phyloP scores from a whole-genome alignment of 371 early-diverging fungal genomes.

The Synchytrium microbalum region DNA sequence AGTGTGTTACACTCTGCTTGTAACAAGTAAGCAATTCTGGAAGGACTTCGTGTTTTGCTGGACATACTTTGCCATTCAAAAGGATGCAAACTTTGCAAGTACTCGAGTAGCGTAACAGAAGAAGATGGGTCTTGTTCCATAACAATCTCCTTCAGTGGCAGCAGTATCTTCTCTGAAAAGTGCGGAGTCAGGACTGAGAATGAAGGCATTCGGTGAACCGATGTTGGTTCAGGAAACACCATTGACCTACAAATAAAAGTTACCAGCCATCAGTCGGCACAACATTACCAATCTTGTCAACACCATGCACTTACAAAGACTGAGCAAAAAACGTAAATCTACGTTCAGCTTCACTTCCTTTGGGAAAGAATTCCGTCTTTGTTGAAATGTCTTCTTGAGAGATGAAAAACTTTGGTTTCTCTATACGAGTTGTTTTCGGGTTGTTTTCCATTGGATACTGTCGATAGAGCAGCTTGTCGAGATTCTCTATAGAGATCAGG shows the following conservation, averaged over 20 bases:
- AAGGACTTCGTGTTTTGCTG: too few species aligned
- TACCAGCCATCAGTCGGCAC: not conserved
- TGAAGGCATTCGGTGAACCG: slow-evolving; percentile 78
- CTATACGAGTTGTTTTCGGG: slow-evolving; percentile 55
- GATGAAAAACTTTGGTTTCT: slow-evolving; percentile 76
- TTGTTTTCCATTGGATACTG: slow-evolving; percentile 53
- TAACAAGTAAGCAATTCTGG: too few species aligned
- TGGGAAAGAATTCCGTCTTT: slow-evolving; percentile 68
- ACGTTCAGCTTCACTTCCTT: slow-evolving; percentile 74
- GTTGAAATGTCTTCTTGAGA: slow-evolving; percentile 75
- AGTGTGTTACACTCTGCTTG: too few species aligned
- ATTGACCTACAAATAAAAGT: slow-evolving; percentile 42
- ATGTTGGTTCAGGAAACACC: slow-evolving; percentile 73
- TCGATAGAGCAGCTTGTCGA: slow-evolving; percentile 70
- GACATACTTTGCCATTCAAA: too few species aligned
- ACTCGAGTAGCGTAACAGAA: slow-evolving; percentile 73
- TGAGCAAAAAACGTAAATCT: slow-evolving; percentile 85
- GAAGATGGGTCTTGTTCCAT: slow-evolving; percentile 74
- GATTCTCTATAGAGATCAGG: slow-evolving; percentile 68
- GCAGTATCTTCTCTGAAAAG: slow-evolving; percentile 78
- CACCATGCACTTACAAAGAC: slow-evolving; percentile 44
- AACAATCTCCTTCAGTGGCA: slow-evolving; percentile 76
- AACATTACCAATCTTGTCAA: not conserved
- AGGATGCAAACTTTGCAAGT: slow-evolving; percentile 15
- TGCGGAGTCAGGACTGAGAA: slow-evolving; percentile 86